Evolutionary conservation across 2,329 filamentous ascomycete species (phyloP).

Genomic region (Alternaria brassicicola): DNA sequence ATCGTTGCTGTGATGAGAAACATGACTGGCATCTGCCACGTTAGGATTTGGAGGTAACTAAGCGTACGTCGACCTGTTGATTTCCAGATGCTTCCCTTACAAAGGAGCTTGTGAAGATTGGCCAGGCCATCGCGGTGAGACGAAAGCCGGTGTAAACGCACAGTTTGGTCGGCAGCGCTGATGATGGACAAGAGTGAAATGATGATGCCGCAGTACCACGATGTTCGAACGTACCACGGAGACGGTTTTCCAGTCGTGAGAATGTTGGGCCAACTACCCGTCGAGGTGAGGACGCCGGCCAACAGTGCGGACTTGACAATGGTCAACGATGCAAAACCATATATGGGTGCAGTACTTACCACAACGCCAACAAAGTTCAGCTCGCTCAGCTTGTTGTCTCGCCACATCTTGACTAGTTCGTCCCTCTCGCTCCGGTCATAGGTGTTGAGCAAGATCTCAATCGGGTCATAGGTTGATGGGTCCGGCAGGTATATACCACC

Average conservation of each 20-base stretch:
- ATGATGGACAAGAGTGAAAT: constrained; percentile 59
- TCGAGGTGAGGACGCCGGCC: constrained; percentile 50
- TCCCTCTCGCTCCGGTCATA: constrained; percentile 42
- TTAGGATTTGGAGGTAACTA: constrained; percentile 37
- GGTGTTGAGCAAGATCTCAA: constrained; percentile 47
- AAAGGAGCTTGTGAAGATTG: constrained; percentile 44
- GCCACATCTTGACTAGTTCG: constrained; percentile 46
- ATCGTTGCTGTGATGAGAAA: constrained; percentile 43
- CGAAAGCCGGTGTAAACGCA: constrained; percentile 52
- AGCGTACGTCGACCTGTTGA: constrained; percentile 27
- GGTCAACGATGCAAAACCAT: background rate
- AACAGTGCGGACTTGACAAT: constrained; percentile 41
- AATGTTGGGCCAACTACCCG: constrained; percentile 52
- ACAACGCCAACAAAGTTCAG: constrained; percentile 52
- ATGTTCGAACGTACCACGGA: constrained; percentile 50
- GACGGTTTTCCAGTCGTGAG: constrained; percentile 43
- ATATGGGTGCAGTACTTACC: constrained; percentile 25
- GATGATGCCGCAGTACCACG: constrained; percentile 53
- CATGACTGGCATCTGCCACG: constrained; percentile 48
- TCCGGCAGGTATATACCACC: constrained; percentile 43
- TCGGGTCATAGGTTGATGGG: constrained; percentile 43
- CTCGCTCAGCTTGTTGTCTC: constrained; percentile 49
- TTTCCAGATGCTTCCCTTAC: constrained; percentile 24
- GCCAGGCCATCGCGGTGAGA: constrained; percentile 47
- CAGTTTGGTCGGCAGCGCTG: constrained; percentile 51